Conservation (phyloP, 768 basidiomycete genomes). For the Panus rudis region DNA sequence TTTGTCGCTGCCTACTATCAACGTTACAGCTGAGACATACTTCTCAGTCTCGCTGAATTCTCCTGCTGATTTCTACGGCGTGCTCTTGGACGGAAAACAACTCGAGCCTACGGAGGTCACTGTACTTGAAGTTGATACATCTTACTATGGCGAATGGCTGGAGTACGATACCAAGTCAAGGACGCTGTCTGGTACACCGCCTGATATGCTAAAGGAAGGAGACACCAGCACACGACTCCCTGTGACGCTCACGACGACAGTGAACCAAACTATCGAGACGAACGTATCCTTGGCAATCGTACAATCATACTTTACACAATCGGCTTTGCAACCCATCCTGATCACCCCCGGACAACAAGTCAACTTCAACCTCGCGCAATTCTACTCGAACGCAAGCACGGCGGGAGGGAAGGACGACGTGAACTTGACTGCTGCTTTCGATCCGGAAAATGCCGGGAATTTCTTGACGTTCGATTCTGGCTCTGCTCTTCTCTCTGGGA, state of each 20-base stretch:
- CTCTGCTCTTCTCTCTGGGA: slow-evolving; percentile 45
- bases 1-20: slow-evolving; percentile 55
- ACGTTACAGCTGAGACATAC: slow-evolving; percentile 52
- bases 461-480: slow-evolving; percentile 49
- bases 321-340: slow-evolving; percentile 49
- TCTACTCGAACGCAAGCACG: slow-evolving; percentile 45
- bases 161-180: slow-evolving; percentile 48
- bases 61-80: slow-evolving; percentile 51
- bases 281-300: slow-evolving; percentile 60
- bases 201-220: slow-evolving; percentile 30
- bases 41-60: slow-evolving; percentile 49
- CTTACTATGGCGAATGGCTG: slow-evolving; percentile 49
- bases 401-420: slow-evolving; percentile 32
- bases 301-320: slow-evolving; percentile 63
- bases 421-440: slow-evolving; percentile 47
- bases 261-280: slow-evolving; percentile 62
- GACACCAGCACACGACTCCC: slow-evolving; percentile 38
- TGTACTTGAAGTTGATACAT: slow-evolving; percentile 50
- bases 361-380: slow-evolving; percentile 45
- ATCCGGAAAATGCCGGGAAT: slow-evolving; percentile 39
- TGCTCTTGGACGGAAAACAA: slow-evolving; percentile 54
- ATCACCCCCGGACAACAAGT: slow-evolving; percentile 45
- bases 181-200: slow-evolving; percentile 62
- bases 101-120: slow-evolving; percentile 56
- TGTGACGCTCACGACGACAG: slow-evolving; percentile 51